Evolutionary conservation across 192 early-diverging fungal genomes (phyloP).

Genomic region (Polychytrium aggregatum): DNA sequence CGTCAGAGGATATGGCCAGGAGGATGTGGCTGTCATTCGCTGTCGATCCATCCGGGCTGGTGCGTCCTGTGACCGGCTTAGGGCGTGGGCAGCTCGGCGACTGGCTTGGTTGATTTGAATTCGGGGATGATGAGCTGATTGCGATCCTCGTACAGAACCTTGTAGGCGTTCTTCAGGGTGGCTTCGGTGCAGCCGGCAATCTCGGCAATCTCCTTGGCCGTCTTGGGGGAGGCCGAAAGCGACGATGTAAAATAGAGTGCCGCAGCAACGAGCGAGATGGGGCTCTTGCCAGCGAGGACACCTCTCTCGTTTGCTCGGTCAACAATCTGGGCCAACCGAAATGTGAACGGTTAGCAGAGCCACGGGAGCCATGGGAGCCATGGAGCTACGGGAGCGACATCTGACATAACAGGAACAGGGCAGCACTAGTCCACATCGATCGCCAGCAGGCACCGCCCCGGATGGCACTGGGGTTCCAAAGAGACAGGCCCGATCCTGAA

Average conservation of each 20-base stretch:
- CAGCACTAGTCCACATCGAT: too few species aligned
- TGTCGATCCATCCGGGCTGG: too few species aligned
- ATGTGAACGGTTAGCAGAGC: slow-evolving; percentile 3
- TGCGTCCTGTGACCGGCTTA: too few species aligned
- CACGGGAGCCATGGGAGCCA: neutral
- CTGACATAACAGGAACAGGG: too few species aligned
- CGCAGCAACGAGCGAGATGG: slow-evolving; percentile 84
- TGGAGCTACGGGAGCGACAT: neutral
- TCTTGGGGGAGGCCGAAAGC: slow-evolving; percentile 50
- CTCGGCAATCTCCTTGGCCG: slow-evolving; percentile 66
- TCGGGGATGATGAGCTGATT: too few species aligned
- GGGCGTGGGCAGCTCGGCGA: slow-evolving; percentile 13
- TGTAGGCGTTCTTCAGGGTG: slow-evolving; percentile 73
- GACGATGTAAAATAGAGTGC: slow-evolving; percentile 80
- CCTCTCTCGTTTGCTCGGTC: slow-evolving; percentile 65
- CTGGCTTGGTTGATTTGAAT: slow-evolving; percentile 18
- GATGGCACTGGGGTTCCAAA: too few species aligned
- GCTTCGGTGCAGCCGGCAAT: slow-evolving; percentile 87
- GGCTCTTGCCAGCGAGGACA: slow-evolving; percentile 78
- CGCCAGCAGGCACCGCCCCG: too few species aligned
- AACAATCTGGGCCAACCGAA: slow-evolving; percentile 18
- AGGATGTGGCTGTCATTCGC: too few species aligned
- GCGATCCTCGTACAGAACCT: slow-evolving; percentile 29
- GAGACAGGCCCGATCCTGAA: too few species aligned
- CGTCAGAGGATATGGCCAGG: too few species aligned